Evolutionary conservation across 495 filamentous ascomycete species (phyloP), one percentile per base, ranked within the genome.

Genomic region (Talaromyces trachyspermus): DNA sequence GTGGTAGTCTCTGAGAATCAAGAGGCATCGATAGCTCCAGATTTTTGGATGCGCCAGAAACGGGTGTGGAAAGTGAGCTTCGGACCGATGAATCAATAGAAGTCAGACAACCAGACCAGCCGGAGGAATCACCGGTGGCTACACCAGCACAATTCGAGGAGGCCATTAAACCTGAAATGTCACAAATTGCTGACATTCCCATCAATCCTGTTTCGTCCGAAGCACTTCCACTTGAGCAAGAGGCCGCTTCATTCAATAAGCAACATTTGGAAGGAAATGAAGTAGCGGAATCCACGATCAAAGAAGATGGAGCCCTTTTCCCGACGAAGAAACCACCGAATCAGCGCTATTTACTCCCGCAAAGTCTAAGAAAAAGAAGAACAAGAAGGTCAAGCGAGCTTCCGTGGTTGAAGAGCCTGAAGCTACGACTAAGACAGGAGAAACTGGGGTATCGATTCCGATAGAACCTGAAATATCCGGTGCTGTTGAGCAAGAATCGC

Each of bases 281-380:
- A 22, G 27, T 3, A 23, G 27, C 18, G 22, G 42, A 44, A 20
- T 12, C 30, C 17, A 37, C 19, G 12, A n/a, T 30, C 12, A 23
- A 43, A 15, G 41, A 26, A 27, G 23, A 25, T 27, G 41, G 27
- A 15, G 5, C 20, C 2, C 22, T 12, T 10, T n/a, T 15, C 14
- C 19, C 4, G 26, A 30, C 3, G 17, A 37, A 27, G 52, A 58
- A 38, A 25, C 15, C 3, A 22, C 45, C 32, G 49, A 55, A n/a
- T 22, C 50, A 19, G 46, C 52, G 15, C 15, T 35, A 11, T 27
- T 6, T 29, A 40, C 42, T 24, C 37, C 48, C 18, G 52, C 53
- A 30, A 60, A 65, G 52, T 55, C 58, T 9, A 66, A 66, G 52
- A 66, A 64, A 41, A 52, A 64, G 30, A 50, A 50, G 29, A 32